These are phyloP conservation scores for Ormosia emarginata DNA, from an alignment of 306 rosid species.

Conservation along the genomic window DNA sequence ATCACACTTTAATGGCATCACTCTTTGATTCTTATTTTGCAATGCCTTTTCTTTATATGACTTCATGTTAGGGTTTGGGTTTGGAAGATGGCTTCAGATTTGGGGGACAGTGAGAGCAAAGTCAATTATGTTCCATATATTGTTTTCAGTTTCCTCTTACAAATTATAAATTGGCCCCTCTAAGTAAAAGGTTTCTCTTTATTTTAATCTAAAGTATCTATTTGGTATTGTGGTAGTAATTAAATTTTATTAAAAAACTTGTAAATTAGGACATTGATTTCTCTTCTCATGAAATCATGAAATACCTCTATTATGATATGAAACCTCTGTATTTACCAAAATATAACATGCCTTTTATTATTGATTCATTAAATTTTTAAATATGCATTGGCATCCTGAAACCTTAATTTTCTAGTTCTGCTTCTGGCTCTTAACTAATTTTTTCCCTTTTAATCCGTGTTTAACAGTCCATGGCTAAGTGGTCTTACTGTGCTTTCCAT, in stretches of 20 bases:
- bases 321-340: background rate
- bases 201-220: background rate
- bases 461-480: background rate
- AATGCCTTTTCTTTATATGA: background rate
- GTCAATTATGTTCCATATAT: background rate
- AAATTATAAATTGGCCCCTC: background rate
- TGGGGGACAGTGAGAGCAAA: background rate
- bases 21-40: background rate
- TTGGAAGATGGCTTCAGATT: background rate
- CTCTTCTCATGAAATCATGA: background rate
- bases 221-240: background rate
- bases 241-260: background rate
- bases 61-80: background rate
- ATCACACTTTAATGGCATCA: background rate
- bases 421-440: background rate
- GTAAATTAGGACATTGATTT: background rate
- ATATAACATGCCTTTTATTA: background rate
- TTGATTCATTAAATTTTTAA: background rate
- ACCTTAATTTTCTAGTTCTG: background rate
- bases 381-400: background rate
- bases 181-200: background rate
- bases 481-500: background rate
- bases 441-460: background rate
- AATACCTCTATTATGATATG: background rate
- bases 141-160: background rate